Percentiles rank a stretch among this genome's conserved stretches.
Evolutionary conservation across 2,329 filamentous ascomycete species (phyloP).

Genomic region (Sclerotinia subarctica): DNA sequence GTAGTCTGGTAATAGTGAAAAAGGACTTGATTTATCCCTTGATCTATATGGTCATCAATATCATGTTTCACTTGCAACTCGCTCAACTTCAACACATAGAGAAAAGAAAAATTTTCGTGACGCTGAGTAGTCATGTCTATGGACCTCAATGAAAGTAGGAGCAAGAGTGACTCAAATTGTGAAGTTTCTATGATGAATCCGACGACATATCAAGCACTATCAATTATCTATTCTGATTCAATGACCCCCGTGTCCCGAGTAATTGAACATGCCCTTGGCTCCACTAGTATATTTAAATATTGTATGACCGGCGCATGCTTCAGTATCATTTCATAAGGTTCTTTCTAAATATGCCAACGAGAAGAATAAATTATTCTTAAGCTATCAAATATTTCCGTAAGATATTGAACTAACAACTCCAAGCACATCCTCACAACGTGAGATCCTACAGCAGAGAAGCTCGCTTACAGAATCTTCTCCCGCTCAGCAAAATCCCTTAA

Average conservation of each 20-base stretch:
- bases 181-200: not conserved
- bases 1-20: not conserved
- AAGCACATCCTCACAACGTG: not conserved
- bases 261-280: not conserved
- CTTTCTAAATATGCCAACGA: not conserved
- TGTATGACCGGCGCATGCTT: too few relatives aligned
- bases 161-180: not conserved
- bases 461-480: not conserved
- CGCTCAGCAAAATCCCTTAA: not conserved
- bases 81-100: not conserved
- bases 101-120: not conserved
- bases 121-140: not conserved
- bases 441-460: not conserved
- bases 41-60: not conserved
- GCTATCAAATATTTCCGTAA: too few relatives aligned
- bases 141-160: not conserved
- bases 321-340: too few relatives aligned
- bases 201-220: not conserved
- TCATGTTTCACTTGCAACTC: not conserved
- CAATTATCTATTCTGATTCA: not conserved
- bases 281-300: not conserved
- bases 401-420: not conserved
- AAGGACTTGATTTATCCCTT: not conserved
- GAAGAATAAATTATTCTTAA: not conserved
- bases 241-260: not conserved